A percentile compares a stretch with the other conserved stretches of the same genome.
These are phyloP conservation scores for Afroboletus lepidellus DNA, from an alignment of 1,284 basidiomycete species.

Conservation along the genomic window DNA sequence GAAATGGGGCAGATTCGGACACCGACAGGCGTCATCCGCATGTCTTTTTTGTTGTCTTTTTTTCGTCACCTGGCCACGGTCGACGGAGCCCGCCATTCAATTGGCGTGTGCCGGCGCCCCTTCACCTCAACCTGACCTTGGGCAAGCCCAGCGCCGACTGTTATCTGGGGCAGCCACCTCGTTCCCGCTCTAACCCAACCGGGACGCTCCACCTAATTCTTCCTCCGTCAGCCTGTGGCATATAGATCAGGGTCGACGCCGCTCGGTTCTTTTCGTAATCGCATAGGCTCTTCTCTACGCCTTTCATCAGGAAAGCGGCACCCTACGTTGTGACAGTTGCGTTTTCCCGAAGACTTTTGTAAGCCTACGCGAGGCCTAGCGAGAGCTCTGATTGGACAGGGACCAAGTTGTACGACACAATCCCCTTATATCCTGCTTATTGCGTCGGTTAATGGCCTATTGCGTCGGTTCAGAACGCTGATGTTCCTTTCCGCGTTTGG, in stretches of 20 bases:
- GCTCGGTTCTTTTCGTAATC: background rate
- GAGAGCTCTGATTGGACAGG: too few relatives aligned
- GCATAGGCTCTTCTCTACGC: background rate
- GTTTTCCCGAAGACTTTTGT: too few relatives aligned
- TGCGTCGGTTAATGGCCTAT: too few relatives aligned
- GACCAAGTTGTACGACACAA: too few relatives aligned
- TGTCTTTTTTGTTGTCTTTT: background rate
- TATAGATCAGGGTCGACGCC: background rate
- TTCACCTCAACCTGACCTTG: background rate
- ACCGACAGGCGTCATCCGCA: background rate
- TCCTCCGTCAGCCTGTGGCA: background rate
- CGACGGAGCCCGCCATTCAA: background rate
- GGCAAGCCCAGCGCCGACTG: background rate
- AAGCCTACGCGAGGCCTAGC: too few relatives aligned
- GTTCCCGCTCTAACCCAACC: slow-evolving; percentile 1
- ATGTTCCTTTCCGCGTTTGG: background rate
- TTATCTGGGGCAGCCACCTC: background rate
- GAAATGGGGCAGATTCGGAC: background rate
- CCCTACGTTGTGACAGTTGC: too few relatives aligned
- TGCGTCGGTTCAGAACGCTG: too few relatives aligned
- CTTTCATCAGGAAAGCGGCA: too few relatives aligned
- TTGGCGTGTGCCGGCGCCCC: background rate
- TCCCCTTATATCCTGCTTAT: too few relatives aligned
- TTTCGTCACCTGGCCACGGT: background rate
- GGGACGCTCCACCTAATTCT: background rate